These are phyloP conservation scores for Zygosaccharomyces sapae DNA, from an alignment of 1,139 yeast species.

Conservation along the genomic window DNA sequence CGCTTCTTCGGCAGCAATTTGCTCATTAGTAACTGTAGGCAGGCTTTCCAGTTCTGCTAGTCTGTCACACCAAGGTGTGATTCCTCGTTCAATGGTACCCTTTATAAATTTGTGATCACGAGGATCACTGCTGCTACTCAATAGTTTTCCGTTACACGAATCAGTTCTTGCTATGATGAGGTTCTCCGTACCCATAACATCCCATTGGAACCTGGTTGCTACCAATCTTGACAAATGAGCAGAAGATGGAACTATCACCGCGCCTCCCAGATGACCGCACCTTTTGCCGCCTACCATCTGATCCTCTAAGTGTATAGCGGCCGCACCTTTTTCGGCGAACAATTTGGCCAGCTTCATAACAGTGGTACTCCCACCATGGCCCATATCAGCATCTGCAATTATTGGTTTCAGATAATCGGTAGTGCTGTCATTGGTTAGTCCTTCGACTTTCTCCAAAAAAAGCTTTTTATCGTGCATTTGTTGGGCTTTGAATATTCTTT, in stretches of 20 bases:
- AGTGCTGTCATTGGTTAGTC: constrained; percentile 27
- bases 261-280: constrained; percentile 63
- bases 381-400: constrained; percentile 65
- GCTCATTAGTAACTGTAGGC: constrained; percentile 36
- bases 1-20: constrained; percentile 40
- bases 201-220: constrained; percentile 64
- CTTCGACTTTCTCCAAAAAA: constrained; percentile 40
- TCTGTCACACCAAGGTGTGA: constrained; percentile 46
- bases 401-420: constrained; percentile 56
- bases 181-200: constrained; percentile 57
- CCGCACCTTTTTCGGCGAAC: constrained; percentile 63
- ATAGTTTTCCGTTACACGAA: constrained; percentile 52
- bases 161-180: constrained; percentile 59
- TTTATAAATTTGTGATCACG: constrained; percentile 52
- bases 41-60: constrained; percentile 43
- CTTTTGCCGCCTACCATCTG: constrained; percentile 63
- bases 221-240: constrained; percentile 53
- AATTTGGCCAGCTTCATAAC: constrained; percentile 61
- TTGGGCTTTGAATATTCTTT: constrained; percentile 56
- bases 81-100: constrained; percentile 43
- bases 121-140: constrained; percentile 54
- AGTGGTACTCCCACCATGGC: constrained; percentile 63
- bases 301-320: constrained; percentile 62
- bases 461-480: constrained; percentile 53
- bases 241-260: constrained; percentile 58